phyloP scores from a whole-genome alignment of 768 basidiomycete genomes.

The Lyophyllum atratum region DNA sequence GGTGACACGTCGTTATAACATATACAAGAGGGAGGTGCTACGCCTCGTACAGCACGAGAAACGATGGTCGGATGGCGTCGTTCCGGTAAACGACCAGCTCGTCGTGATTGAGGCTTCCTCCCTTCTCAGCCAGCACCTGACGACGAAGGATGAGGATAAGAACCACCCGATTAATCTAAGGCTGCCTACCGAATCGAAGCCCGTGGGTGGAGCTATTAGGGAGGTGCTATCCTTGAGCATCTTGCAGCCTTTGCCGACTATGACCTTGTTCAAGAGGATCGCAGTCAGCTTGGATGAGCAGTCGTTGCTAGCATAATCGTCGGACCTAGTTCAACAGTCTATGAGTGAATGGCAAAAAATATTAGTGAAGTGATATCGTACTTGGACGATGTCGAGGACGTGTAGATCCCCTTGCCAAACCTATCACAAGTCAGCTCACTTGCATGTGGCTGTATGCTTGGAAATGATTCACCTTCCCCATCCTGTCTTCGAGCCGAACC shows the following conservation, averaged over 20 bases:
- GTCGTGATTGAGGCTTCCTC: conserved; percentile 69
- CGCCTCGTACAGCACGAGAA: conserved; percentile 67
- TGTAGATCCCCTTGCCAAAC: conserved; percentile 73
- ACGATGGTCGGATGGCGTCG: conserved; percentile 73
- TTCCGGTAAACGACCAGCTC: conserved; percentile 72
- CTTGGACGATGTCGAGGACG: conserved; percentile 80
- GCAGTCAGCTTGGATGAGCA: conserved; percentile 58
- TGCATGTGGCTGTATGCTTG: not conserved
- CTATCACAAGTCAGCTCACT: conserved; percentile 28
- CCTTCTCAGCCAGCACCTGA: conserved; percentile 69
- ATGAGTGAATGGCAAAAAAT: not conserved
- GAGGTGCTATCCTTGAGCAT: conserved; percentile 57
- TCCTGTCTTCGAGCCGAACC: conserved; percentile 70
- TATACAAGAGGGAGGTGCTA: conserved; percentile 19
- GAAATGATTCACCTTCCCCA: conserved; percentile 58
- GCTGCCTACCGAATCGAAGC: conserved; percentile 64
- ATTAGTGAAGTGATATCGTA: conserved; percentile 23
- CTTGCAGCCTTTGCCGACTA: conserved; percentile 72
- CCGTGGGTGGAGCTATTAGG: conserved; percentile 58
- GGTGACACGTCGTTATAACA: not conserved
- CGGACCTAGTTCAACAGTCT: conserved; percentile 43
- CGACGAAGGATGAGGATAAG: not conserved
- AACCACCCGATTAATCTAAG: not conserved
- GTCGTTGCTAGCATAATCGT: conserved; percentile 68
- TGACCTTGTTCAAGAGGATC: conserved; percentile 73